These are phyloP conservation scores for Bipolaris zeicola DNA, from an alignment of 2,329 filamentous ascomycete genomes.

Conservation along the genomic window DNA sequence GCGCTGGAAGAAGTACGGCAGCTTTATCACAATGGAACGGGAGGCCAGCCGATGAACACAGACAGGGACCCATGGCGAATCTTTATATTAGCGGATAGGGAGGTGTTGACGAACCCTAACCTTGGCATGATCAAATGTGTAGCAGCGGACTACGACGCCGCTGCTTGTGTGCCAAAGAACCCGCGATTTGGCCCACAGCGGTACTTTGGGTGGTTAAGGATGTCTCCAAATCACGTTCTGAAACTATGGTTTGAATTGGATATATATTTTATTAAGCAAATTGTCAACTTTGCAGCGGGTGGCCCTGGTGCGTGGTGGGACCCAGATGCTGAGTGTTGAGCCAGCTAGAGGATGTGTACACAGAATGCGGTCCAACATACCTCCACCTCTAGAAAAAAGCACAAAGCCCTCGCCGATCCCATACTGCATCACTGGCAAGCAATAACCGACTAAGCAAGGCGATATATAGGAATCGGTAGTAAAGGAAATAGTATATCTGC, in stretches of 20 bases:
- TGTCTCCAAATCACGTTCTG: background rate
- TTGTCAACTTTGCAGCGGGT: background rate
- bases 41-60: background rate
- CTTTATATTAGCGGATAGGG: background rate
- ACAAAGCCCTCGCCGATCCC: background rate
- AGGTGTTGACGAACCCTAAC: background rate
- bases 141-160: background rate
- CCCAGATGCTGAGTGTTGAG: background rate
- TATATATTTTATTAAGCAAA: background rate
- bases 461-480: background rate
- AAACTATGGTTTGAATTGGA: background rate
- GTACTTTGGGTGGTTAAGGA: slow-evolving; percentile 2
- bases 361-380: background rate
- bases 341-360: background rate
- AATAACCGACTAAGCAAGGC: background rate
- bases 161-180: background rate
- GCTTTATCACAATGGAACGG: background rate
- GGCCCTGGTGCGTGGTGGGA: background rate
- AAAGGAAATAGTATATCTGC: background rate
- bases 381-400: background rate
- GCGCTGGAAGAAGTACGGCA: slow-evolving; percentile 1
- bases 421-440: background rate
- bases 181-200: background rate
- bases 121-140: background rate
- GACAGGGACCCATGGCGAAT: background rate